Evolutionary conservation across 2,329 filamentous ascomycete genomes (phyloP).

Genomic region (Harringtonia lauricola): DNA sequence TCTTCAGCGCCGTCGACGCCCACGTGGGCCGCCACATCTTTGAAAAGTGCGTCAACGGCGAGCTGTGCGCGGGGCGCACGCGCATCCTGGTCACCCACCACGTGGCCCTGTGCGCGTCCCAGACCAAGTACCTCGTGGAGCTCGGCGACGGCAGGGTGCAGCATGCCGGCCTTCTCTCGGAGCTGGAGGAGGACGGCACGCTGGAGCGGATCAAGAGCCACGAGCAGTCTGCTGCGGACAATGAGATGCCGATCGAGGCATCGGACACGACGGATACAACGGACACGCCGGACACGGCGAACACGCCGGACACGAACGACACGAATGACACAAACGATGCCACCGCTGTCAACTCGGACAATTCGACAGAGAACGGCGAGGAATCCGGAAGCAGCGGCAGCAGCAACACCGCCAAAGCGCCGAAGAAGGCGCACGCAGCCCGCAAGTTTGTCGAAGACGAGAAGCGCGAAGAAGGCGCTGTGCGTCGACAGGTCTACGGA

Average conservation of each 20-base stretch:
- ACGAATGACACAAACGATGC: not conserved
- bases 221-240: conserved; percentile 35
- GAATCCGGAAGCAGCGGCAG: not conserved
- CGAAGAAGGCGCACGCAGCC: conserved; percentile 26
- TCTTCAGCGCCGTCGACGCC: conserved; percentile 73
- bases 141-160: conserved; percentile 58
- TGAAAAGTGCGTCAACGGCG: conserved; percentile 62
- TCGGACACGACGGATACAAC: conserved; percentile 32
- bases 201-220: conserved; percentile 46
- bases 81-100: conserved; percentile 75
- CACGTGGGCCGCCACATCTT: conserved; percentile 73
- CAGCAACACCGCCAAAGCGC: not conserved
- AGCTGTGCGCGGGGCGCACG: conserved; percentile 58
- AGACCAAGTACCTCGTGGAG: conserved; percentile 63
- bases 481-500: conserved; percentile 56
- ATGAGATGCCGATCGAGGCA: conserved; percentile 30
- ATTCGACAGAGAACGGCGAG: conserved; percentile 10
- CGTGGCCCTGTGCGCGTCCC: conserved; percentile 57
- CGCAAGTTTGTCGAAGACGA: conserved; percentile 72
- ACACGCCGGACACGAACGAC: conserved; percentile 2
- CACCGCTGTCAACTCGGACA: conserved; percentile 13
- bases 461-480: conserved; percentile 56
- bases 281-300: conserved; percentile 32
- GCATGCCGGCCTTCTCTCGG: conserved; percentile 52
- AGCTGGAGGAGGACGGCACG: conserved; percentile 47